Evolutionary conservation across 106 monocot genomes (phyloP), one percentile per base, ranked within the genome.

Genomic region (Narthecium ossifragum): DNA sequence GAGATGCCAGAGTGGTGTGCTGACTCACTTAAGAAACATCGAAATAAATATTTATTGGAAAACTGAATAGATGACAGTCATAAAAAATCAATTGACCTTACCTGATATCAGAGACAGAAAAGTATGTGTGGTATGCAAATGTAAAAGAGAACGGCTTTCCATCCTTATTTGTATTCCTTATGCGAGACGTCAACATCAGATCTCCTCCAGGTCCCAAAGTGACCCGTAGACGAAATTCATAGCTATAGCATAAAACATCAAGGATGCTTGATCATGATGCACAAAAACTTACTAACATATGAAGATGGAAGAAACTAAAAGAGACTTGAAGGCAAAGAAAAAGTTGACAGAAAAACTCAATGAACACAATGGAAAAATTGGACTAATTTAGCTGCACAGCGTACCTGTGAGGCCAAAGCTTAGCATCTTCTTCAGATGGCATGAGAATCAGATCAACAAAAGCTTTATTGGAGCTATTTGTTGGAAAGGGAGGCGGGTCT

Each of bases 81-180:
- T n/a, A n/a, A n/a, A n/a, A n/a, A n/a, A n/a, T n/a, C n/a, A n/a
- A n/a, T n/a, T n/a, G n/a, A 24, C 38, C 63, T 17, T 23, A 93
- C 92, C 92, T 79, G 78, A 92, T 81, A 63, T 92, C 92, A 63
- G 84, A 81, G 21, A 92, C 78, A 45, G 73, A 76, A 24, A 92
- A 78, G 62, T 92, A 81, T 22, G 75, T 81, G 34, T 92, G 92
- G 55, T 79, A 88, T 31, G 84, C 88, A 76, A 81, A 92, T 40
- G 84, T 80, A 66, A 88, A 92, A n/a, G 80, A 62, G 59, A 92
- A 92, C 39, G 92, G 57, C 49, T 78, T 92, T 40, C 81, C 80
- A 63, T 92, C 78, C 26, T 54, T 10, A 57, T 82, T 81, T 5
- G 76, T 81, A 57, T 92, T 88, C 62, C 88, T 84, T 70, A 92